Base-by-base conservation (phyloP, 1,284 basidiomycete species). In the Cutaneotrichosporon sp. region DNA sequence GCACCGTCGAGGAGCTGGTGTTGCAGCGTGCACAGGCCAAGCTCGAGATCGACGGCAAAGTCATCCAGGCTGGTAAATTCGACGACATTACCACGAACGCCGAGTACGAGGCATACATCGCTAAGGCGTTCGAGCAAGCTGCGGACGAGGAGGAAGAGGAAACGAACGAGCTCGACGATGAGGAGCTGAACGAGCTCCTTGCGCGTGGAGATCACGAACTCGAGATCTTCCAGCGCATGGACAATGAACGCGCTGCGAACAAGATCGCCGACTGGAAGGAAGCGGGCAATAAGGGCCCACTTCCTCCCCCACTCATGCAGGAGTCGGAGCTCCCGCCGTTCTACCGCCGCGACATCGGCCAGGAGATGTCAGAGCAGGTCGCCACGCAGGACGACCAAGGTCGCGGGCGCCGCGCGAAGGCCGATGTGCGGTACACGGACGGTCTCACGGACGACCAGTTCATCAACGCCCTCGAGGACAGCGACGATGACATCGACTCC, bases 1-100 rank as follows among this genome's bases (percentile, higher is more conserved):
- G 96, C 83, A 97, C 92, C 70, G 94, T 99, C 18, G 97, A 99
- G 81, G 96, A 99, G 82, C 92, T 94, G 10, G 97, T 98, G 85
- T 89, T 97, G 70, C 90, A 91, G 56, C 88, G 94, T 69, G 97
- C 97, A 4, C 89, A 93, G 69, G 92, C 89, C 81, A 99, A 99
- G 85, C 89, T 99, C 59, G 96, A 97, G 76, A 97, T 99, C 76
- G 97, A 99, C 80, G 95, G 97, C 83, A 99, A 99, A 81, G 95
- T 99, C 82, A 97, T 97, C 74, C 94, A 97, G 83, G 96, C 96
- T 60, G 96, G 96, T 85, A 92, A 94, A 65, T 99, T 98, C 84
- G 97, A 99, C 81, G 97, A 99, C 81, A 96, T 97, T 81, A 97
- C 95, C 21, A 97, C 94, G 1, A 91, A 92, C 66, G 95, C 97